phyloP scores from a whole-genome alignment of 2,329 filamentous ascomycete species.

The Teratosphaeria pseudoeucalypti region DNA sequence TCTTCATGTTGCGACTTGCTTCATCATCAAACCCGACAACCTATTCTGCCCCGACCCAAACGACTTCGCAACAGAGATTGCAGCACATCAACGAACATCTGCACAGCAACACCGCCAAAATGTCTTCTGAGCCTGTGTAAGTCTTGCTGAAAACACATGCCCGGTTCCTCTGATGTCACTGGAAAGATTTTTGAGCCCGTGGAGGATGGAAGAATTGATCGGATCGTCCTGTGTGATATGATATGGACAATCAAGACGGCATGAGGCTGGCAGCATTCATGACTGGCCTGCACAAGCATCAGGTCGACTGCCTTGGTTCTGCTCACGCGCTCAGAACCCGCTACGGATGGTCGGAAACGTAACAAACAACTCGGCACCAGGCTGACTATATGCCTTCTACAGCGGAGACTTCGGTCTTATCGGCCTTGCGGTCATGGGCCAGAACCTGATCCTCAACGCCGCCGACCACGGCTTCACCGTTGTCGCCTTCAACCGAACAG shows the following conservation, averaged over 20 bases:
- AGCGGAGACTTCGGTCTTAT: constrained; percentile 46
- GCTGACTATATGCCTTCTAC: constrained; percentile 17
- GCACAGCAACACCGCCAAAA: constrained; percentile 11
- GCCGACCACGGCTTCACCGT: constrained; percentile 72
- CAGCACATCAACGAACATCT: constrained; percentile 11
- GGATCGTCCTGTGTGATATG: neutral
- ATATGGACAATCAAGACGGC: neutral
- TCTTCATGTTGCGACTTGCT: neutral
- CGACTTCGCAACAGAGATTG: constrained; percentile 6
- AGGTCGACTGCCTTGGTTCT: neutral
- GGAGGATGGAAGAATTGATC: neutral
- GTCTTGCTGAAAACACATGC: constrained; percentile 4
- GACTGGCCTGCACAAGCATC: neutral
- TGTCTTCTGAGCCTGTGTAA: constrained; percentile 23
- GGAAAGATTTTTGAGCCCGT: constrained; percentile 3
- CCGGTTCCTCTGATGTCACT: constrained; percentile 1
- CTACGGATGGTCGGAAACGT: neutral
- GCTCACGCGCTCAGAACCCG: neutral
- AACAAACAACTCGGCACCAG: neutral
- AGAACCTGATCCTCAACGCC: constrained; percentile 47
- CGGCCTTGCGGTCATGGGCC: constrained; percentile 42
- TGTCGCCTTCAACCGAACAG: constrained; percentile 96
- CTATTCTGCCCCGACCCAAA: neutral
- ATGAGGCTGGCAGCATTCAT: neutral
- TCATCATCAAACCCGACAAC: neutral